Percentiles rank a stretch among this genome's conserved stretches.
Conservation (phyloP, 768 basidiomycete genomes). For the Hydnomerulius pinastri region DNA sequence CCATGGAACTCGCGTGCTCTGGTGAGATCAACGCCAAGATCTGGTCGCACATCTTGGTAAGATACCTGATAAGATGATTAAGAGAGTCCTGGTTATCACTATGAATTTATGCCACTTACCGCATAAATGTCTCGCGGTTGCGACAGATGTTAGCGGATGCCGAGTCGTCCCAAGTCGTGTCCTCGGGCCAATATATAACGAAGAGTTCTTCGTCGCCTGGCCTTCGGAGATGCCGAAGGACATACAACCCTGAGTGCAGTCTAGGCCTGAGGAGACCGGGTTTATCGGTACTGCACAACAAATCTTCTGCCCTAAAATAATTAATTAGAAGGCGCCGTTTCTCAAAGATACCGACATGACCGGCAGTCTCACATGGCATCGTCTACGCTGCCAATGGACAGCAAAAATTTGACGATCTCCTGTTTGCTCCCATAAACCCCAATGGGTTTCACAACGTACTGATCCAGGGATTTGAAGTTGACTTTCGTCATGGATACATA, state of each 20-base stretch:
- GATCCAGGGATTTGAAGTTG: constrained; percentile 50
- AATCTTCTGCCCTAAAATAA: constrained; percentile 8
- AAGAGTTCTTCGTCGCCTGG: constrained; percentile 32
- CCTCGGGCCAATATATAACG: constrained; percentile 58
- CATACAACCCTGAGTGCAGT: constrained; percentile 51
- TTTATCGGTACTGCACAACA: background rate
- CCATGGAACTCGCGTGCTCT: constrained; percentile 40
- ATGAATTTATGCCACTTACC: constrained; percentile 30
- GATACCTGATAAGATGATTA: constrained; percentile 40
- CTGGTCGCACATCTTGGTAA: constrained; percentile 56
- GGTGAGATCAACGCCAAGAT: constrained; percentile 46
- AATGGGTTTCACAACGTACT: constrained; percentile 41
- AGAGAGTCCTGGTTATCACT: background rate
- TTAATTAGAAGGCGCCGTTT: background rate
- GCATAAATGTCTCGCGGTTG: constrained; percentile 58
- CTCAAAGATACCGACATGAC: background rate
- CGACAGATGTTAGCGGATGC: constrained; percentile 42
- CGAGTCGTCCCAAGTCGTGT: constrained; percentile 52
- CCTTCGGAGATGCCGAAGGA: constrained; percentile 26
- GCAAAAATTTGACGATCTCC: constrained; percentile 46
- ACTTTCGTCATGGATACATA: constrained; percentile 53
- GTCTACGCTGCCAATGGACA: constrained; percentile 34
- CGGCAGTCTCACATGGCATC: constrained; percentile 37
- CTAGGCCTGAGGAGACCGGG: constrained; percentile 11
- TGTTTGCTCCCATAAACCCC: constrained; percentile 55